Base-by-base conservation (phyloP, 2,329 filamentous ascomycete genomes). In the Beauveria varroae region DNA sequence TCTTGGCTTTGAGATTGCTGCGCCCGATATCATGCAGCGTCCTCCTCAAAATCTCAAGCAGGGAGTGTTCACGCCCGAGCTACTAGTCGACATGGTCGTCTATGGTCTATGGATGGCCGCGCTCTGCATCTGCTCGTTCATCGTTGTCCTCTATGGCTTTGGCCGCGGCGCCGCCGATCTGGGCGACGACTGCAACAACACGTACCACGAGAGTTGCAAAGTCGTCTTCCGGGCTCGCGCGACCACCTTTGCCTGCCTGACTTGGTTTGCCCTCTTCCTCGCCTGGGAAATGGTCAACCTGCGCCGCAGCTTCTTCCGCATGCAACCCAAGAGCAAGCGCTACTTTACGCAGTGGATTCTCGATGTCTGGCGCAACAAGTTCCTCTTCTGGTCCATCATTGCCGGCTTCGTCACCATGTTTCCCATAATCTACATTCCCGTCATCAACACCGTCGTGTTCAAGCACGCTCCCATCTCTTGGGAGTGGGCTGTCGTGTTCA, bases 261-360 rank as follows among this genome's bases (percentile, higher is more conserved):
- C 88, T 1, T 91, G 87, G 87, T 87, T 86, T 62, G 86, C 87
- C 0, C 80, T 90, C 26, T 89, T 91, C 76, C 79, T 90, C 10
- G 88, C 88, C 0, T 91, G 88, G 88, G 87, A 91, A 68, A 87
- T 90, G 81, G 78, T 90, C 63, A 80, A 88, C 64, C 81, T 88
- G 76, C 84, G 88, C 28, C 82, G 86, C 55, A 86, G 82, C 5
- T 88, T 91, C 75, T 91, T 91, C 80, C 80, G 82, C 67, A 88
- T 90, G 85, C 81, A 88, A 66, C 85, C 87, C 5, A 77, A 78
- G 59, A 83, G 81, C 57, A 84, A 82, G 66, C 76, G 73, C 51
- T 83, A 85, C 68, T 82, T 86, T 64, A 86, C 83, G 0, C 83
- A 88, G 65, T 89, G 86, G 86, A 80, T 86, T 63, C 65, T 78